Percentiles rank a stretch among this genome's conserved stretches.
These are phyloP conservation scores for Colletotrichum sp. DNA, from an alignment of 2,329 filamentous ascomycete species.

Conservation along the genomic window DNA sequence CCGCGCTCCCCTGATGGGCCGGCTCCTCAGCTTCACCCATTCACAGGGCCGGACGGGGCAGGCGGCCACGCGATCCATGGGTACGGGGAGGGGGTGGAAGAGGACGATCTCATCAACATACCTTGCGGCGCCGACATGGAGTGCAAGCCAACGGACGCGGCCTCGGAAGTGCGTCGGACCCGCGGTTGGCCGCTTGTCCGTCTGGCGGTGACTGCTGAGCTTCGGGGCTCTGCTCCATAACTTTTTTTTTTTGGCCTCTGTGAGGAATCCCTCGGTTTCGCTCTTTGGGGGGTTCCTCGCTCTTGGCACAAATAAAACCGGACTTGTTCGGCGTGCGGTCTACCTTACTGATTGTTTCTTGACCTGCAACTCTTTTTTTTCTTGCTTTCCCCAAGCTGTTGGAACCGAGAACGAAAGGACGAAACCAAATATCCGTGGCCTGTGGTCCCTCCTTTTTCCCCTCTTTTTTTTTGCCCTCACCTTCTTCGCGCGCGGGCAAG, in stretches of 20 bases:
- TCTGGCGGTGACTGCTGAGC: slow-evolving; percentile 11
- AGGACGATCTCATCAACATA: not conserved
- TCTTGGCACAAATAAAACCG: slow-evolving; percentile 4
- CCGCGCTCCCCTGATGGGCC: not conserved
- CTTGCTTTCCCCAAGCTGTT: not conserved
- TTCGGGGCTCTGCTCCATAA: slow-evolving; percentile 20
- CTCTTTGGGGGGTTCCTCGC: not conserved
- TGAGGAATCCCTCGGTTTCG: not conserved
- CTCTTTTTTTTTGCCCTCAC: not conserved
- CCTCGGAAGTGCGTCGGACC: slow-evolving; percentile 20
- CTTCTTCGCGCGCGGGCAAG: not conserved
- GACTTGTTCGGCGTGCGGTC: not conserved
- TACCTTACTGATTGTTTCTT: not conserved
- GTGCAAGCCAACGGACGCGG: slow-evolving; percentile 19
- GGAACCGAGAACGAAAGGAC: not conserved
- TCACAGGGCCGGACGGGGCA: not conserved
- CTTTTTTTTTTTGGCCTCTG: not conserved
- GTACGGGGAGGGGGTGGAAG: not conserved
- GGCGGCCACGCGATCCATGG: not conserved
- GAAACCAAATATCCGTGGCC: not conserved
- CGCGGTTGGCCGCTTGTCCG: slow-evolving; percentile 17
- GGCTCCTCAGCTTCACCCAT: not conserved
- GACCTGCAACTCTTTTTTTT: not conserved
- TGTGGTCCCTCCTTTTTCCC: not conserved
- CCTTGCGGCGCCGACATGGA: slow-evolving; percentile 21